phyloP scores from a whole-genome alignment of 176 grass and related monocot species.

The Themeda triandra region DNA sequence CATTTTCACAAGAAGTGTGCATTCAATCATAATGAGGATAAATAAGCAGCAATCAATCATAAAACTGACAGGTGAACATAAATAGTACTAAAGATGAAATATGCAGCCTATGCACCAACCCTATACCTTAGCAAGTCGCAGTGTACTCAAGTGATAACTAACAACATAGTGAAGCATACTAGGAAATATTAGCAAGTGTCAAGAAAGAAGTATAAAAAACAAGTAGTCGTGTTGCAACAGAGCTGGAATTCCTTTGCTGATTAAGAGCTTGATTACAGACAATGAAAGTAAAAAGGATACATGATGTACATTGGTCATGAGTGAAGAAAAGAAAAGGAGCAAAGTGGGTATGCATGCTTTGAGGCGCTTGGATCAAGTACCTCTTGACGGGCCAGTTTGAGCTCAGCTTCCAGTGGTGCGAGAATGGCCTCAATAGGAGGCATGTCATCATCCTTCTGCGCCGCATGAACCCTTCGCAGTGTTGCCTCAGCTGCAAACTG shows the following conservation, averaged over 20 bases:
- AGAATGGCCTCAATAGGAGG: conserved; percentile 98
- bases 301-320: not conserved
- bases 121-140: not conserved
- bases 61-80: not conserved
- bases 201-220: not conserved
- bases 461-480: conserved; percentile 90
- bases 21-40: conserved; percentile 21
- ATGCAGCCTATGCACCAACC: not conserved
- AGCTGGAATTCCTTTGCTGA: not conserved
- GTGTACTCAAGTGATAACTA: not conserved
- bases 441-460: conserved; percentile 97
- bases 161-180: not conserved
- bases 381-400: conserved; percentile 82
- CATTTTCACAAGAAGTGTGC: not conserved
- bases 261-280: not conserved
- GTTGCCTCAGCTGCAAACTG: conserved; percentile 97
- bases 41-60: not conserved
- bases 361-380: conserved; percentile 29
- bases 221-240: not conserved
- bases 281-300: not conserved
- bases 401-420: conserved; percentile 89
- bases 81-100: not conserved
- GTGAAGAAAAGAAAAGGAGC: not conserved
- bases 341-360: not conserved
- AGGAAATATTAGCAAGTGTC: not conserved